phyloP scores from a whole-genome alignment of 139 green algal species.

The Trebouxia sp. region DNA sequence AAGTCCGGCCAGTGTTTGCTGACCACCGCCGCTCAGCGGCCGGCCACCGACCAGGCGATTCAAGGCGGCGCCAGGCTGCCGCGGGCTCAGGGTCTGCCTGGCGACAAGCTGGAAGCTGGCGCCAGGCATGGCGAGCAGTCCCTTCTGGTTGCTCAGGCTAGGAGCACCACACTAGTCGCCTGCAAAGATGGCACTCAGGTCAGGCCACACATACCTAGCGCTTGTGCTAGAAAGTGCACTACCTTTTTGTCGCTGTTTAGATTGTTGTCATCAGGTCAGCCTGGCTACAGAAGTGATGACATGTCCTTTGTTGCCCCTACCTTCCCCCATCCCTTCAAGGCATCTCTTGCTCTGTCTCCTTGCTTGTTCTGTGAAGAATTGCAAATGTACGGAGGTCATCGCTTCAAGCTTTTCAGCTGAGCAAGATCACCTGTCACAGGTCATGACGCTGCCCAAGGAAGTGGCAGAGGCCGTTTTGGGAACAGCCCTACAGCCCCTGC shows the following conservation, averaged over 20 bases:
- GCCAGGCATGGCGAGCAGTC: conserved; percentile 27
- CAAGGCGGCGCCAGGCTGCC: not conserved
- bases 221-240: too few relatives aligned
- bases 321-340: too few relatives aligned
- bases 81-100: not conserved
- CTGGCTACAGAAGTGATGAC: too few relatives aligned
- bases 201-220: too few relatives aligned
- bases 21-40: conserved; percentile 22
- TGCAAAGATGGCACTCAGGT: conserved; percentile 24
- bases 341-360: too few relatives aligned
- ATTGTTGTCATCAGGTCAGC: too few relatives aligned
- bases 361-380: too few relatives aligned
- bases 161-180: conserved; percentile 10
- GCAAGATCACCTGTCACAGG: too few relatives aligned
- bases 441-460: conserved; percentile 15
- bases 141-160: not conserved
- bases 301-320: too few relatives aligned
- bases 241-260: too few relatives aligned
- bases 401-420: too few relatives aligned
- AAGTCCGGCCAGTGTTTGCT: conserved; percentile 18
- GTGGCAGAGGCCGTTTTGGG: conserved; percentile 22
- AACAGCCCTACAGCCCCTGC: conserved; percentile 9
- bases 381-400: too few relatives aligned
- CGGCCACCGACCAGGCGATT: not conserved
- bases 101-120: not conserved